A percentile compares a stretch with the other conserved stretches of the same genome.
Evolutionary conservation across 192 early-diverging fungal genomes (phyloP).

Genomic region (Coemansia sp.): DNA sequence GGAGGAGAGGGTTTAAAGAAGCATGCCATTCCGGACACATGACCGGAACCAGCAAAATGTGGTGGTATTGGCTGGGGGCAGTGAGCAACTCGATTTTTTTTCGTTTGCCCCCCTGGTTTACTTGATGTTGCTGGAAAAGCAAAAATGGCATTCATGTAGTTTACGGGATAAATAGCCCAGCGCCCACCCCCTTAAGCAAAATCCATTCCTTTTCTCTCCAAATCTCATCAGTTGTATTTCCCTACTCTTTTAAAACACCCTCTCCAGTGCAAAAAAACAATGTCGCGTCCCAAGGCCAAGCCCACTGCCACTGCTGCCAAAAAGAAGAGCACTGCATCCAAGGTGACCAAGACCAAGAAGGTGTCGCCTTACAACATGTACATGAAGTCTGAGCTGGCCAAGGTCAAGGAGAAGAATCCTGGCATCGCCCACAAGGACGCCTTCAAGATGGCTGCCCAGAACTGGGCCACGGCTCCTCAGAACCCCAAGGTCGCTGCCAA

Average conservation of each 20-base stretch:
- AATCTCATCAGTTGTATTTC: constrained; percentile 7
- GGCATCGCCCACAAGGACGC: constrained; percentile 63
- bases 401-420: constrained; percentile 64
- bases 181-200: constrained; percentile 8
- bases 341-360: constrained; percentile 48
- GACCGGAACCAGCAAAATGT: not conserved
- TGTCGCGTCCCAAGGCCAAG: constrained; percentile 25
- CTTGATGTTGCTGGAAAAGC: not conserved
- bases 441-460: constrained; percentile 62
- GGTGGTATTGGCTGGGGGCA: constrained; percentile 19
- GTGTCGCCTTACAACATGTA: constrained; percentile 66
- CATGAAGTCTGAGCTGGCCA: constrained; percentile 69
- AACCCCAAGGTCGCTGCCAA: constrained; percentile 61
- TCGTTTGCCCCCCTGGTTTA: constrained; percentile 6
- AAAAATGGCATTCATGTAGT: constrained; percentile 7
- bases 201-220: constrained; percentile 1
- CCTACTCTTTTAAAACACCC: constrained; percentile 1
- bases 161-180: constrained; percentile 20
- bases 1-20: no score
- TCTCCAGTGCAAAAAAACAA: constrained; percentile 4
- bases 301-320: constrained; percentile 9
- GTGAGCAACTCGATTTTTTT: constrained; percentile 22
- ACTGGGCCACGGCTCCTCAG: constrained; percentile 60
- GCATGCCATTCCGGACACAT: not conserved
- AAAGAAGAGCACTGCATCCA: constrained; percentile 11